Percentiles rank a stretch among this genome's conserved stretches.
Evolutionary conservation across 208 protist genomes (phyloP).

Genomic region (Angomonas deanei): DNA sequence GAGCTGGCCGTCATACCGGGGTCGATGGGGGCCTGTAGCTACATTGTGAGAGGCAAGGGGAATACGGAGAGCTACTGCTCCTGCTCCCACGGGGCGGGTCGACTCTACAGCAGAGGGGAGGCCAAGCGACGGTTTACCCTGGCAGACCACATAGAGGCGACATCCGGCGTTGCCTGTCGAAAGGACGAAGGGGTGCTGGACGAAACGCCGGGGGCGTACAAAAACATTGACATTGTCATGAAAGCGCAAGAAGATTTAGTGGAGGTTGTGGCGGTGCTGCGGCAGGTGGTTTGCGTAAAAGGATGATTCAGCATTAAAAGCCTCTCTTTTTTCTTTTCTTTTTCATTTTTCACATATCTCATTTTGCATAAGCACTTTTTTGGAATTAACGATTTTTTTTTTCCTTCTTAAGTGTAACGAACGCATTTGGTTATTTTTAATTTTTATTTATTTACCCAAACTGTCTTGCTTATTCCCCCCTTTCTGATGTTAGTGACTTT

Average conservation of each 20-base stretch:
- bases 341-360: not conserved
- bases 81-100: conserved; percentile 82
- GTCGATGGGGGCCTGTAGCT: conserved; percentile 81
- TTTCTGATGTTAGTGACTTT: conserved; percentile 8
- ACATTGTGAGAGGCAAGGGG: conserved; percentile 86
- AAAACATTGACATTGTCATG: conserved; percentile 86
- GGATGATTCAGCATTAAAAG: conserved; percentile 24
- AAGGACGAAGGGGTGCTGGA: conserved; percentile 81
- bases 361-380: not conserved
- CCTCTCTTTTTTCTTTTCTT: conserved; percentile 6
- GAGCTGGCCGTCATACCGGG: conserved; percentile 87
- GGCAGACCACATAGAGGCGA: conserved; percentile 59
- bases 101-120: conserved; percentile 66
- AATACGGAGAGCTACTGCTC: conserved; percentile 61
- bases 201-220: conserved; percentile 83
- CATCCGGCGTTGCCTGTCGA: conserved; percentile 60
- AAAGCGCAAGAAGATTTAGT: conserved; percentile 70
- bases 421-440: not conserved
- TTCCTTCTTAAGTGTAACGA: not conserved
- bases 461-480: not conserved
- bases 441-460: conserved; percentile 5
- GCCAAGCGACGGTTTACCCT: conserved; percentile 76
- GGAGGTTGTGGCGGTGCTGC: conserved; percentile 62
- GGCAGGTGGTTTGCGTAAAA: conserved; percentile 84
- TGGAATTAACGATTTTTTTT: not conserved